These are phyloP conservation scores for Larix kaempferi DNA, from an alignment of 75 land plant species.

Conservation along the genomic window DNA sequence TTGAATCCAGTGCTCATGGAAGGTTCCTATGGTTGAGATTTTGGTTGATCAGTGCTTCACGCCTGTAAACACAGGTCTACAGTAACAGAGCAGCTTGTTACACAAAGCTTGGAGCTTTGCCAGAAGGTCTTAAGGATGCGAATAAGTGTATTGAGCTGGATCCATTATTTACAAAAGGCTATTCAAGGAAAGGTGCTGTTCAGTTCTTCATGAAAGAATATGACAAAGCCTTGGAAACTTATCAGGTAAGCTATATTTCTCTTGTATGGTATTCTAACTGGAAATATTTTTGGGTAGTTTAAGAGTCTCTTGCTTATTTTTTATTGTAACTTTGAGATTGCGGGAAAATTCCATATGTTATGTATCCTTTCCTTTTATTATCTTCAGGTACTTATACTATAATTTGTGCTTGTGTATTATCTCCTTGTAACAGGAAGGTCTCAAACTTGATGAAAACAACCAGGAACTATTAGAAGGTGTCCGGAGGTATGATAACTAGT, in stretches of 20 bases:
- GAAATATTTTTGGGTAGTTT: neutral
- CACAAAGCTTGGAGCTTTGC: constrained; percentile 93
- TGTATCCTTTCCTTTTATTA: neutral
- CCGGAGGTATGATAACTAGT: constrained; percentile 53
- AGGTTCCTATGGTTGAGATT: neutral
- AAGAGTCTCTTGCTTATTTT: neutral
- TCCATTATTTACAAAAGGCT: constrained; percentile 86
- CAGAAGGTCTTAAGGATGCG: constrained; percentile 96
- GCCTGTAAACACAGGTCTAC: constrained; percentile 54
- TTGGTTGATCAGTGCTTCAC: neutral
- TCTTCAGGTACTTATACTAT: too few species aligned
- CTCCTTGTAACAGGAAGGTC: constrained; percentile 50
- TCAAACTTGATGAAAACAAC: constrained; percentile 86
- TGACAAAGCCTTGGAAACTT: constrained; percentile 96
- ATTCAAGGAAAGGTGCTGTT: constrained; percentile 88
- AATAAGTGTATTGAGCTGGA: constrained; percentile 97
- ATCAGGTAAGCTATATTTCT: constrained; percentile 36
- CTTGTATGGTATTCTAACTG: neutral
- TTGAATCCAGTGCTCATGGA: neutral
- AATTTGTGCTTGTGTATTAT: too few species aligned
- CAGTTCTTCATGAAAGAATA: constrained; percentile 99
- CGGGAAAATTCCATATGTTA: too few species aligned
- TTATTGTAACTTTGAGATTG: neutral
- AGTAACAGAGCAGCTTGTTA: constrained; percentile 99
- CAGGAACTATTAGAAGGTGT: constrained; percentile 90